These are phyloP conservation scores for Amoebophrya sp. DNA, from an alignment of 169 alveolate genomes.

Conservation along the genomic window DNA sequence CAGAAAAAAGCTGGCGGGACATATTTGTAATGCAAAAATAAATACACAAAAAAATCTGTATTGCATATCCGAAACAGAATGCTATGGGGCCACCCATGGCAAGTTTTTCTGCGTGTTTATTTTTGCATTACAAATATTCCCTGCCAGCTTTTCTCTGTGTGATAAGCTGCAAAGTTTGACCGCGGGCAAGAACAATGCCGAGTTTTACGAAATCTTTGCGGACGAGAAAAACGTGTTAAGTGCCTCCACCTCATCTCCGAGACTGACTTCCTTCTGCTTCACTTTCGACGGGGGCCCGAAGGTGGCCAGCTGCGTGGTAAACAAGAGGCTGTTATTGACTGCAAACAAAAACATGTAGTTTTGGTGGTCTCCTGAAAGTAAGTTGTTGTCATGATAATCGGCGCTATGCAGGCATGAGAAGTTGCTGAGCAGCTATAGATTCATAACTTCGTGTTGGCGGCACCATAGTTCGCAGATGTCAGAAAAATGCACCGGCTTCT, in stretches of 20 bases:
- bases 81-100: background rate
- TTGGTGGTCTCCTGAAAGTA: too few species aligned
- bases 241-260: background rate
- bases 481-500: too few species aligned
- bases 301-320: background rate
- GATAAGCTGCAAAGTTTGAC: background rate
- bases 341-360: too few species aligned
- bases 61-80: background rate
- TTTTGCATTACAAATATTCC: background rate
- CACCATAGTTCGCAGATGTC: too few species aligned
- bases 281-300: conserved; percentile 19
- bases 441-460: too few species aligned
- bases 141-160: background rate
- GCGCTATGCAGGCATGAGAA: too few species aligned
- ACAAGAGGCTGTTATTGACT: background rate
- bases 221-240: background rate
- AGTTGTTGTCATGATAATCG: too few species aligned
- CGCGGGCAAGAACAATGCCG: background rate
- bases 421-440: too few species aligned
- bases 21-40: too few species aligned
- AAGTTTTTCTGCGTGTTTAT: background rate
- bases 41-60: background rate
- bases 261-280: background rate
- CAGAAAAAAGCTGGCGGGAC: too few species aligned
- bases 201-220: background rate